Base-by-base conservation (phyloP, 441 rosid species). In the Euphorbia corollata region DNA sequence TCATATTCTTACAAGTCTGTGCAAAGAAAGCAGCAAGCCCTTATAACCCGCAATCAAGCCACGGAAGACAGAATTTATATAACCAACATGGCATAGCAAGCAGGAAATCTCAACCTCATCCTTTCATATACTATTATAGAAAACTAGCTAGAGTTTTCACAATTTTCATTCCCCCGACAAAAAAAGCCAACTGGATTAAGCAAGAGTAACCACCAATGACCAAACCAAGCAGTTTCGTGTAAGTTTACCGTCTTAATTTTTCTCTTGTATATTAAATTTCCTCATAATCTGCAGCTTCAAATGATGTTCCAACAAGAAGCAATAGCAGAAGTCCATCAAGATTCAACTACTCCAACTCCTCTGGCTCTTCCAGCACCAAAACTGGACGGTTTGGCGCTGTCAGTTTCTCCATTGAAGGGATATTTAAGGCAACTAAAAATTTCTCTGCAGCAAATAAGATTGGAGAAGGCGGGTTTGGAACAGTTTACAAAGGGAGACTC, bases 401-500 rank as follows among this genome's bases (percentile, higher is more conserved):
- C 10, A 73, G 67, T 20, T 87, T 88, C 72, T 74, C 97, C 70
- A 70, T 85, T 63, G 79, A 71, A 74, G 94, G 86, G 74, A 80
- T 93, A 71, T 73, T 67, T 39, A 90, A 79, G 71, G 96, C 97
- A 6, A 89, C 99, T 1, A 78, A 76, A 19, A 75, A 84, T 77
- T 93, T 93, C 77, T 81, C 95, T 0, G 20, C 68, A 0, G 86
- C 79, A 48, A 87, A 89, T 77, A 84, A 75, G 78, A 84, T 93
- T 47, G 99, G 99, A 22, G 82, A 86, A 0, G 99, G 99, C 4
- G 80, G 97, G 75, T 91, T 86, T 36, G 96, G 96, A 1, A 64
- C 79, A 6, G 97, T 93, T 4, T 90, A 90, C 78, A 74, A 69
- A 41, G 99, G 95, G 1, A 84, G 78, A 65, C 79, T 93, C 54